Base-by-base conservation (phyloP, 225 moss, liverwort and hornwort genomes). In the Physcomitrellopsis africana region DNA sequence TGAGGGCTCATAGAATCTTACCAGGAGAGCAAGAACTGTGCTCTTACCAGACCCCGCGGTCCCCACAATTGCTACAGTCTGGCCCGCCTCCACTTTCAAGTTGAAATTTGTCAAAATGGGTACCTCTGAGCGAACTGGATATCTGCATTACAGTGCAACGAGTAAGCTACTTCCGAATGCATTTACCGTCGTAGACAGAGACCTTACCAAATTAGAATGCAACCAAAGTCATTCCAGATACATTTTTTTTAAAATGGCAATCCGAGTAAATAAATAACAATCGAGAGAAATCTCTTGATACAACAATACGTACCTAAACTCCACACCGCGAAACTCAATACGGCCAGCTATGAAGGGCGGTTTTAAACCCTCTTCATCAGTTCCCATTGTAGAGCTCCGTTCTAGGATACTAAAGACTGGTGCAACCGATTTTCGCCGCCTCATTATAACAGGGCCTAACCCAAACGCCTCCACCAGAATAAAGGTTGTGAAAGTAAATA, bases 1-100 rank as follows among this genome's bases (percentile, higher is more conserved):
- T 59, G 79, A 81, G 32, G 90, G 90, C 55, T 90, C 87, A 67
- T 90, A 90, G 74, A 87, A 90, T 76, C 90, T 79, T 69, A 87
- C 83, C 46, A 90, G 79, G 41, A 90, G 75, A 18, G 87, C 51
- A 68, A 90, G 85, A 41, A 90, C 81, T 12, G 90, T 87, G 81
- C 90, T 90, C 77, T 90, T 90, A 13, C 90, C 90, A 51, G 90
- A 90, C 46, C 90, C 85, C 70, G 88, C 61, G 19, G 89, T 83
- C 29, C 89, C 89, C 68, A 89, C 89, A 66, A 89, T 83, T 51
- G 87, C 90, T 49, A 90, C 85, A 19, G 87, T 90, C 68, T 87
- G 84, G 45, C 85, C 87, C 48, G 85, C 76, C 63, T 84, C 87
- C 68, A 90, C 76, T 82, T 84, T 90, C 81, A 90, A 68, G 78